phyloP scores from a whole-genome alignment of 2,329 filamentous ascomycete genomes.

The Hypoxylon sp. region DNA sequence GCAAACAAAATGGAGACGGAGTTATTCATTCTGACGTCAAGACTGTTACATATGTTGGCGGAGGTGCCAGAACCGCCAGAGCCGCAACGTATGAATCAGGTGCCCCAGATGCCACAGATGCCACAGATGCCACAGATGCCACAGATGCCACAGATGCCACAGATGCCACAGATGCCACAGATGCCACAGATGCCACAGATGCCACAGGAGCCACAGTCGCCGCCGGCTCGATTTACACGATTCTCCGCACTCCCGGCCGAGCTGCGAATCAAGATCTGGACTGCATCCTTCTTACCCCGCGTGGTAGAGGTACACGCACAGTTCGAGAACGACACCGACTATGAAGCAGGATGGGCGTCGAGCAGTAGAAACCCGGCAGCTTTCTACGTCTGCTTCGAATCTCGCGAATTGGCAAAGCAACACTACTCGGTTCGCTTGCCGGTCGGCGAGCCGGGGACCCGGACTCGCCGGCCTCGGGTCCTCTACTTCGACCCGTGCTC shows the following conservation, averaged over 20 bases:
- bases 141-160: no score
- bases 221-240: conserved; percentile 43
- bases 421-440: conserved; percentile 54
- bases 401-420: conserved; percentile 52
- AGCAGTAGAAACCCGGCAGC: conserved; percentile 54
- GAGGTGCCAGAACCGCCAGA: no score
- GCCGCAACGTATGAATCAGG: no score
- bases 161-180: no score
- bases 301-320: conserved; percentile 55
- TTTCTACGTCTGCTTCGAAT: conserved; percentile 54
- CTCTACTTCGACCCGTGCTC: conserved; percentile 53
- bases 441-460: conserved; percentile 38
- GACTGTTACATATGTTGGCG: no score
- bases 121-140: no score
- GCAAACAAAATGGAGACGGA: conserved; percentile 4
- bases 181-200: no score
- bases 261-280: conserved; percentile 57
- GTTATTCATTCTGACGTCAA: no score
- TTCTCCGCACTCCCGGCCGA: conserved; percentile 56
- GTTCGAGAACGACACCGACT: no score
- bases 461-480: conserved; percentile 32
- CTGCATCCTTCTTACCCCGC: conserved; percentile 54
- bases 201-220: no score
- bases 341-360: conserved; percentile 51
- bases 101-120: no score